phyloP scores from a whole-genome alignment of 2,329 filamentous ascomycete species.

The Paradendryphiella salina region DNA sequence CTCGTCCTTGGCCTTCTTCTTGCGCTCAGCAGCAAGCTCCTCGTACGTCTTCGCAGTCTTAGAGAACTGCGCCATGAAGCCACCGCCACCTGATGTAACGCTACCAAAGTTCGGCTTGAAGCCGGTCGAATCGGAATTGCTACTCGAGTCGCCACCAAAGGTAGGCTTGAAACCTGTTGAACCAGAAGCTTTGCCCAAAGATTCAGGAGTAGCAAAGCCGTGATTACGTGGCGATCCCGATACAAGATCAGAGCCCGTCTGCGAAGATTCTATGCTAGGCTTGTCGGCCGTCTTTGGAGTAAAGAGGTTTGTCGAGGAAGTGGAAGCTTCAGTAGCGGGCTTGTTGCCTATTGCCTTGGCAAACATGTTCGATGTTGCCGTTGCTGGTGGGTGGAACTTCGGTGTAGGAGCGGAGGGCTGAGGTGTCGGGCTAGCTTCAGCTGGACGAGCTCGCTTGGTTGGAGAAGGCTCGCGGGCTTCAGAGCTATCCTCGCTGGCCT shows the following conservation, averaged over 20 bases:
- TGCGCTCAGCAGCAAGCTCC: constrained; percentile 40
- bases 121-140: neutral
- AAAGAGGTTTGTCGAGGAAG: constrained; percentile 19
- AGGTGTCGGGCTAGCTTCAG: constrained; percentile 26
- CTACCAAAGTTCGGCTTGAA: constrained; percentile 21
- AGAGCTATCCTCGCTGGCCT: constrained; percentile 22
- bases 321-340: constrained; percentile 16
- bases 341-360: constrained; percentile 30
- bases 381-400: constrained; percentile 23
- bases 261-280: constrained; percentile 9
- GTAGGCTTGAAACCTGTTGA: constrained; percentile 20
- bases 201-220: too few species aligned
- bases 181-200: constrained; percentile 1
- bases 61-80: constrained; percentile 37
- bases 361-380: constrained; percentile 31
- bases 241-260: constrained; percentile 16
- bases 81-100: constrained; percentile 15
- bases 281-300: constrained; percentile 14
- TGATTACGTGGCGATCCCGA: too few species aligned
- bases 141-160: constrained; percentile 17
- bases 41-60: constrained; percentile 39
- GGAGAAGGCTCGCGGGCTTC: constrained; percentile 24
- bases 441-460: constrained; percentile 33
- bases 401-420: constrained; percentile 21
- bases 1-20: constrained; percentile 41